Evolutionary conservation across 2,329 filamentous ascomycete species (phyloP).

Genomic region (Fusarium domesticum): DNA sequence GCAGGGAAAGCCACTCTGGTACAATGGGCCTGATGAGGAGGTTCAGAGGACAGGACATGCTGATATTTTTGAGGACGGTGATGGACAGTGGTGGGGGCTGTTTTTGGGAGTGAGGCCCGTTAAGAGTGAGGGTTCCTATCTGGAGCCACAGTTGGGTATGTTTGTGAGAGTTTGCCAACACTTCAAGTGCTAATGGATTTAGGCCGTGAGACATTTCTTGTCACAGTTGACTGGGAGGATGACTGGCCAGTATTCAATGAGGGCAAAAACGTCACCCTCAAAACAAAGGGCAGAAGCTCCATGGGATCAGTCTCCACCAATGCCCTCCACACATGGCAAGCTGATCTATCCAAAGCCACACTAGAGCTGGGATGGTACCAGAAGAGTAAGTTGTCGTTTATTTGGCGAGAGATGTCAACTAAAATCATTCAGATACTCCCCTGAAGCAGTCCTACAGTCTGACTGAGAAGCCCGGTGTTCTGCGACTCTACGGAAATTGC

Average conservation of each 20-base stretch:
- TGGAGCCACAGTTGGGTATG: slow-evolving; percentile 25
- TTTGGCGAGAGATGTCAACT: not conserved
- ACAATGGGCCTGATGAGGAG: slow-evolving; percentile 45
- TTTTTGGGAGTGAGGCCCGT: slow-evolving; percentile 23
- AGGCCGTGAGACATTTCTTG: slow-evolving; percentile 28
- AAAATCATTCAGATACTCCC: slow-evolving; percentile 18
- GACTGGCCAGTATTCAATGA: slow-evolving; percentile 27
- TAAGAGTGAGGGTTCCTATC: slow-evolving; percentile 5
- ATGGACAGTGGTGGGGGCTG: slow-evolving; percentile 25
- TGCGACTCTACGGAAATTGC: slow-evolving; percentile 51
- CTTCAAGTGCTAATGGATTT: slow-evolving; percentile 1
- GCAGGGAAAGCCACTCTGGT: slow-evolving; percentile 25
- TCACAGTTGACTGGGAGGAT: slow-evolving; percentile 25
- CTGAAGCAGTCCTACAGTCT: slow-evolving; percentile 42
- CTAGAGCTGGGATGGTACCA: slow-evolving; percentile 29
- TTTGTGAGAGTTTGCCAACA: fast-evolving
- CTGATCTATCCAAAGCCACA: slow-evolving; percentile 11
- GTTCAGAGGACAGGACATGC: slow-evolving; percentile 41
- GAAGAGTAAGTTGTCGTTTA: slow-evolving; percentile 11
- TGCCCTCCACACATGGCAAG: slow-evolving; percentile 7
- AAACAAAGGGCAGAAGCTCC: slow-evolving; percentile 14
- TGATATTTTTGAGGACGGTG: slow-evolving; percentile 23
- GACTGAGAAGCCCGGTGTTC: slow-evolving; percentile 39
- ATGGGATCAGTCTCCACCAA: not conserved
- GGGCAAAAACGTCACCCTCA: slow-evolving; percentile 22